Conservation (phyloP, 1,139 yeast species). For the Debaryomycetaceae sp. region DNA sequence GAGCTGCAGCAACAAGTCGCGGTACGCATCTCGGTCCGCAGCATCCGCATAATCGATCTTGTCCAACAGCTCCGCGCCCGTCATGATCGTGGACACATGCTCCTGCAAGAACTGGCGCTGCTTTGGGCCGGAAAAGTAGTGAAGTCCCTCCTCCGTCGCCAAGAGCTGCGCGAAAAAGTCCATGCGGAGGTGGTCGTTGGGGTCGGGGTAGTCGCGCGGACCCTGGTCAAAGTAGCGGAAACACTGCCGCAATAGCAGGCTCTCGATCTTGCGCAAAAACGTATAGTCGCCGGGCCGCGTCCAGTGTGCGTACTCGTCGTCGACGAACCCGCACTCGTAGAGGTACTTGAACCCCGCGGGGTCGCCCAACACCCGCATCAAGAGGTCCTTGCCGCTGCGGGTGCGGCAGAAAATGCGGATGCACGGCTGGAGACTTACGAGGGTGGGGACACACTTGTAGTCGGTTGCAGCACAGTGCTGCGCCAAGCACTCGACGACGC, state of each 20-base stretch:
- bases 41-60: constrained; percentile 3
- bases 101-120: constrained; percentile 17
- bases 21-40: background rate
- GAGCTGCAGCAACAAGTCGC: constrained; percentile 20
- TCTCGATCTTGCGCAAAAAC: constrained; percentile 16
- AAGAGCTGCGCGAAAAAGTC: constrained; percentile 77
- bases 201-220: background rate
- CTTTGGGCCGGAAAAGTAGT: constrained; percentile 17
- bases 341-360: constrained; percentile 28
- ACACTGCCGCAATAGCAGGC: constrained; percentile 11
- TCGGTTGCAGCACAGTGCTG: constrained; percentile 6
- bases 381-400: constrained; percentile 16
- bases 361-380: constrained; percentile 19
- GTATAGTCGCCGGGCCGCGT: constrained; percentile 11
- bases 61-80: constrained; percentile 4
- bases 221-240: constrained; percentile 19
- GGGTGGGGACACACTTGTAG: constrained; percentile 9
- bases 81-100: constrained; percentile 14
- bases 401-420: constrained; percentile 15
- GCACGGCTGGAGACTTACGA: constrained; percentile 24
- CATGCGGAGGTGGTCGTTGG: background rate
- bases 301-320: constrained; percentile 22
- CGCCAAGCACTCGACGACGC: constrained; percentile 5
- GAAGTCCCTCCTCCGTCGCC: constrained; percentile 71
- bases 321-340: constrained; percentile 22